Conservation (phyloP, 495 filamentous ascomycete species). For the Hypoxylon trugodes region DNA sequence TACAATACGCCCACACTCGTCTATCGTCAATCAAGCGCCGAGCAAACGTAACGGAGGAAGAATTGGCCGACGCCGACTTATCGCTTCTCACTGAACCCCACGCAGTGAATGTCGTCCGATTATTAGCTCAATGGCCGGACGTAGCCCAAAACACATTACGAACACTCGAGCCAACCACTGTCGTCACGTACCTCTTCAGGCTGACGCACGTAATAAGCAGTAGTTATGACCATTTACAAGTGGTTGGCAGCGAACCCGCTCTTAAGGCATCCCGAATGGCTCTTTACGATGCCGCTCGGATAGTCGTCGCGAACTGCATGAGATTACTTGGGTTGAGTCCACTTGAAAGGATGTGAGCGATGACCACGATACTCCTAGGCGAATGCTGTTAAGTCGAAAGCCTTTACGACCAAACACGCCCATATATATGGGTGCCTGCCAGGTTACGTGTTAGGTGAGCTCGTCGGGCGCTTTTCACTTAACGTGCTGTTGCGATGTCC, state of each 20-base stretch:
- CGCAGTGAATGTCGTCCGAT: conserved; percentile 66
- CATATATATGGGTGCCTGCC: too few species aligned
- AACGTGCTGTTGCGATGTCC: too few species aligned
- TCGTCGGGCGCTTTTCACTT: too few species aligned
- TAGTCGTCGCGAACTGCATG: conserved; percentile 87
- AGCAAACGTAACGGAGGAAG: conserved; percentile 59
- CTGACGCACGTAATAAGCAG: conserved; percentile 87
- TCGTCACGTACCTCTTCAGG: conserved; percentile 85
- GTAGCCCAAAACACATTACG: conserved; percentile 69
- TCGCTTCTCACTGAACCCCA: conserved; percentile 66
- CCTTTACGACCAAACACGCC: too few species aligned
- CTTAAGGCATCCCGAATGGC: conserved; percentile 81
- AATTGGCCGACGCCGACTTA: conserved; percentile 65
- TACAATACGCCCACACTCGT: conserved; percentile 74
- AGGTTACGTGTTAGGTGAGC: too few species aligned
- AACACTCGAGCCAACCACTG: conserved; percentile 70
- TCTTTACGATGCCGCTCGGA: conserved; percentile 79
- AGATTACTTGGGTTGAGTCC: conserved; percentile 79
- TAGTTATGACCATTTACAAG: conserved; percentile 81
- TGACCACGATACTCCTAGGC: too few species aligned
- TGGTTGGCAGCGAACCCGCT: conserved; percentile 76
- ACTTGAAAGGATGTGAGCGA: conserved; percentile 66
- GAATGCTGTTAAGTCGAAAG: too few species aligned
- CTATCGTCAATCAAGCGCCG: conserved; percentile 68
- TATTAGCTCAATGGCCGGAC: conserved; percentile 71